Base-by-base conservation (phyloP, 78 protist genomes). In the Polysphondylium violaceum region DNA sequence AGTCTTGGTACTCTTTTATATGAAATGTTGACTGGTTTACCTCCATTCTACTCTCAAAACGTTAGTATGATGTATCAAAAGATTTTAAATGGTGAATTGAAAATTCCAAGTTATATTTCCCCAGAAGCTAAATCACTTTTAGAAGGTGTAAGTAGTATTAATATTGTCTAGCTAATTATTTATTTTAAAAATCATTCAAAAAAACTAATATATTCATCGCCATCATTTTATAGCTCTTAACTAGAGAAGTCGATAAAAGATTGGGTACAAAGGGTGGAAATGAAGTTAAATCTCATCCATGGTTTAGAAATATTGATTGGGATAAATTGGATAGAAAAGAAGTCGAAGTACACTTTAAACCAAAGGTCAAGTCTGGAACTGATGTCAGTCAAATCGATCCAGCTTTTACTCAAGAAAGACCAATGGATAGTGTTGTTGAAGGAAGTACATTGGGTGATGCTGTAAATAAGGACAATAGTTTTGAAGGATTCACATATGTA, bases 11-110 rank as follows among this genome's bases (percentile, higher is more conserved):
- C 97, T 4, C 88, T 97, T 21, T 35, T 96, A 6, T 97, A 67
- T 77, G 98, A 97, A 61, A 97, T 97, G 98, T 92, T 96, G 36
- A 94, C 93, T 35, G 98, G 98, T 63, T 67, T 93, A 76, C 95
- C 95, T 29, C 95, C 95, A 71, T 93, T 93, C 61, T 93, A 93
- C 76, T 63, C 77, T 23, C 85, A 75, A 51, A 93, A 93, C 44
- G 78, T 73, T 23, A 55, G 64, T 23, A 73, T 69, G 69, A 93
- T 93, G 95, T 93, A 93, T 67, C 95, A 93, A 74, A 93, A 87
- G 88, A 93, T 93, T 53, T 40, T 93, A 21, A 74, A 75, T 63
- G 95, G 95, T n/a, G 94, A 93, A 55, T 51, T 93, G 19, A 74
- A 86, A 29, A 76, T 93, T 83, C 95, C 95, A 55, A 53, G 77